Evolutionary conservation across 2,329 filamentous ascomycete species (phyloP).

Genomic region (Aureobasidium sp.): DNA sequence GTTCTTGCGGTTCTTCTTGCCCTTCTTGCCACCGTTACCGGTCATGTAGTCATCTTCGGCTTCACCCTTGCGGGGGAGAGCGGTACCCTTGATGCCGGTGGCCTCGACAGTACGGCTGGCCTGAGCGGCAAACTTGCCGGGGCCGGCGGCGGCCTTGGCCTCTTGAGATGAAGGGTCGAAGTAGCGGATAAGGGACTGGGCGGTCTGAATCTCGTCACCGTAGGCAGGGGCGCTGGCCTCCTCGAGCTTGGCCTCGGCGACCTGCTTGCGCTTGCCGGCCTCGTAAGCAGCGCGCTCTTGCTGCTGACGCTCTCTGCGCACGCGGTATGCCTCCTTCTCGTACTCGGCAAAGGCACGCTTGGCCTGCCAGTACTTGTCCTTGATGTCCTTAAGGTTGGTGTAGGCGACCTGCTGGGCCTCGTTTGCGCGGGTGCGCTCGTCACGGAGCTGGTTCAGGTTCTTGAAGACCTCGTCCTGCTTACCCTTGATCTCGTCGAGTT

Average conservation of each 20-base stretch:
- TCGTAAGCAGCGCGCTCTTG: constrained; percentile 68
- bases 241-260: constrained; percentile 66
- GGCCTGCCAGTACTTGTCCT: constrained; percentile 77
- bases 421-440: constrained; percentile 77
- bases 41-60: constrained; percentile 78
- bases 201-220: constrained; percentile 83
- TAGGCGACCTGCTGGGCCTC: constrained; percentile 83
- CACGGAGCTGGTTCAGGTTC: constrained; percentile 72
- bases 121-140: constrained; percentile 68
- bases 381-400: constrained; percentile 70
- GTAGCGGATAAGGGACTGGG: constrained; percentile 80
- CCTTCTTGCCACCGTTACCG: constrained; percentile 66
- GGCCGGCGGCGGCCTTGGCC: constrained; percentile 53
- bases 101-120: constrained; percentile 78
- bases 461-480: constrained; percentile 90
- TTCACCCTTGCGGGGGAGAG: constrained; percentile 66
- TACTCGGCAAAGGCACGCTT: constrained; percentile 76
- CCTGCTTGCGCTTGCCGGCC: constrained; percentile 66
- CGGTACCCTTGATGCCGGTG: constrained; percentile 75
- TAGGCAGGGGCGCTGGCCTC: constrained; percentile 82
- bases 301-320: constrained; percentile 67
- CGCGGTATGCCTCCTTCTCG: constrained; percentile 74
- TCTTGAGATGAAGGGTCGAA: constrained; percentile 66
- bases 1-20: constrained; percentile 79
- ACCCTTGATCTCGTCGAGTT: constrained; percentile 82